phyloP scores from a whole-genome alignment of 768 basidiomycete genomes.

The Coprinopsis strossmayeri region DNA sequence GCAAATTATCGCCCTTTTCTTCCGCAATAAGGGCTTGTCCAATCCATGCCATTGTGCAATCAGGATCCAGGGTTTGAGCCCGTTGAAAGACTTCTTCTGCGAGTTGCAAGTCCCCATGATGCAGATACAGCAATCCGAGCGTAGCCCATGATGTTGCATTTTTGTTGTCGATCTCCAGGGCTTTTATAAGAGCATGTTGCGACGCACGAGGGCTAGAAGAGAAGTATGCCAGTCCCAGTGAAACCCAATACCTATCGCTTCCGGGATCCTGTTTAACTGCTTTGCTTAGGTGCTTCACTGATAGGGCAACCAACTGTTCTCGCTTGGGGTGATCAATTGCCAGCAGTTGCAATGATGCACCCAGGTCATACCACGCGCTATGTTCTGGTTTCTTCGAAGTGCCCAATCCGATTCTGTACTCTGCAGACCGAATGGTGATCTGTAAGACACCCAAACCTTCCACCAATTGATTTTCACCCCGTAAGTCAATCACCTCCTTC shows the following conservation, averaged over 20 bases:
- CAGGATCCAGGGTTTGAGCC: constrained; percentile 90
- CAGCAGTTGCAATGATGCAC: constrained; percentile 67
- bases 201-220: constrained; percentile 60
- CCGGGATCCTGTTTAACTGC: constrained; percentile 69
- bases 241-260: constrained; percentile 75
- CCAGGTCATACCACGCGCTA: constrained; percentile 75
- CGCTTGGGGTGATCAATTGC: constrained; percentile 20
- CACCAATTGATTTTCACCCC: neutral
- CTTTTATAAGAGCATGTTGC: constrained; percentile 89
- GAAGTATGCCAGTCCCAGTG: constrained; percentile 72
- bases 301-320: neutral
- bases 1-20: constrained; percentile 46
- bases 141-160: constrained; percentile 78
- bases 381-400: constrained; percentile 1
- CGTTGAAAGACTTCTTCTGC: constrained; percentile 82
- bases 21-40: constrained; percentile 77
- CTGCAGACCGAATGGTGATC: constrained; percentile 5
- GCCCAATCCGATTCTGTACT: constrained; percentile 6
- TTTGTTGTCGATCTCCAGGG: constrained; percentile 84
- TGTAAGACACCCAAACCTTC: neutral
- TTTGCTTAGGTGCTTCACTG: constrained; percentile 48
- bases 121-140: constrained; percentile 80
- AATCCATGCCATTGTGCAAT: constrained; percentile 83
- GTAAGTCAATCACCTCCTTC: neutral
- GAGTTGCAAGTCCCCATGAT: constrained; percentile 71